Conservation (phyloP, 306 rosid genomes). For the Pyrus betulifolia region DNA sequence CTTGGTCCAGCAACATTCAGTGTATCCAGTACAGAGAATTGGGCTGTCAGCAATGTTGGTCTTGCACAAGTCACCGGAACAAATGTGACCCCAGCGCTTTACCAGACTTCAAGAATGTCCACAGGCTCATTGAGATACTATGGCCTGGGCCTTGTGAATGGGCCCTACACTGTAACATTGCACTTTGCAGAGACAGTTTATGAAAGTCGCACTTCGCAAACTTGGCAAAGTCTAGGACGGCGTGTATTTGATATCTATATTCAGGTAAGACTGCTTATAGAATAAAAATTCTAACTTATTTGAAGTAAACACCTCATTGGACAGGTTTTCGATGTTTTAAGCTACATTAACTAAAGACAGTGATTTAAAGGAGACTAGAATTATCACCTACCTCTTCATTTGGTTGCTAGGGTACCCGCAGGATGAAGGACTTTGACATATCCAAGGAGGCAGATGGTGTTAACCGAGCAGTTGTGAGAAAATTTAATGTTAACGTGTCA, state of each 20-base stretch:
- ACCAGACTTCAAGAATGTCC: constrained; percentile 14
- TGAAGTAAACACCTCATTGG: background rate
- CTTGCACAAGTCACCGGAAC: background rate
- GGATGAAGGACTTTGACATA: constrained; percentile 12
- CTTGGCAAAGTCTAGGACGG: constrained; percentile 37
- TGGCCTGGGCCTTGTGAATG: constrained; percentile 44
- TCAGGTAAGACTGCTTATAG: constrained; percentile 22
- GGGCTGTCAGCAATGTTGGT: constrained; percentile 21
- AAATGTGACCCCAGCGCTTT: constrained; percentile 5
- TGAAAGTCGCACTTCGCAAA: background rate
- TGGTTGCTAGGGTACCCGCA: background rate
- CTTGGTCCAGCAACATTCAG: background rate
- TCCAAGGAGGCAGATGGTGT: constrained; percentile 13
- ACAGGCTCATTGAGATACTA: constrained; percentile 33
- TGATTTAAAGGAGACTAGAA: background rate
- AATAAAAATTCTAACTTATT: background rate
- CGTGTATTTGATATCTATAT: constrained; percentile 53
- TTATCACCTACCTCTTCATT: background rate
- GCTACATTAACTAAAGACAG: too few species aligned
- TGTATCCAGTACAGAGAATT: background rate
- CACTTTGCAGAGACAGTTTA: constrained; percentile 48
- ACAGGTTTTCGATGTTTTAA: too few species aligned
- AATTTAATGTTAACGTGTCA: background rate
- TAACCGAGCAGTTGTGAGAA: background rate
- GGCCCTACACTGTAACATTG: constrained; percentile 38